A percentile compares a stretch with the other conserved stretches of the same genome.
Evolutionary conservation across 1,139 yeast species (phyloP).

Genomic region (Pichia sp.): DNA sequence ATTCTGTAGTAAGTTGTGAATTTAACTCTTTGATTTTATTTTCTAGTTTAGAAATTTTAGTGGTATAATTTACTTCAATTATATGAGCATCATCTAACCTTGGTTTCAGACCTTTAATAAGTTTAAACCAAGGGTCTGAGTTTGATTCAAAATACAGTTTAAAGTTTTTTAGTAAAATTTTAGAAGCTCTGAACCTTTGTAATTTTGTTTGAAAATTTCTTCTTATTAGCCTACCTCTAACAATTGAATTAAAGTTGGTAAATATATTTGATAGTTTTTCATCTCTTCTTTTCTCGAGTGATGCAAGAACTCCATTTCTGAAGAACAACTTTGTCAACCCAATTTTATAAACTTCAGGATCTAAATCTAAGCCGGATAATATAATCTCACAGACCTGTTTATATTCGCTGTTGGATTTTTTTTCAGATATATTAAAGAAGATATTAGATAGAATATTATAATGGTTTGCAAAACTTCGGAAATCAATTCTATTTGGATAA

Average conservation of each 20-base stretch:
- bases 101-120: conserved; percentile 71
- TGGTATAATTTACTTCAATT: conserved; percentile 33
- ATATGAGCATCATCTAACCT: conserved; percentile 46
- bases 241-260: conserved; percentile 58
- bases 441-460: conserved; percentile 53
- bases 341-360: conserved; percentile 62
- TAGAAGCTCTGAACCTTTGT: conserved; percentile 63
- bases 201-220: conserved; percentile 44
- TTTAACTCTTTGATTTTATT: conserved; percentile 25
- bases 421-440: conserved; percentile 1
- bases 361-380: conserved; percentile 54
- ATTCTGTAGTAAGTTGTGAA: not conserved
- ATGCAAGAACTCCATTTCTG: conserved; percentile 90
- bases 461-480: conserved; percentile 70
- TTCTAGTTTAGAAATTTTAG: conserved; percentile 54
- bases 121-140: conserved; percentile 74
- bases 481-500: conserved; percentile 85
- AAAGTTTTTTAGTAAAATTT: conserved; percentile 60
- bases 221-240: conserved; percentile 62
- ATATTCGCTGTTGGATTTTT: conserved; percentile 37
- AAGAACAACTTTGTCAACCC: conserved; percentile 87
- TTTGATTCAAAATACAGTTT: conserved; percentile 45
- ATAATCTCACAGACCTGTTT: conserved; percentile 67
- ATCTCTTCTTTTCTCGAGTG: conserved; percentile 75
- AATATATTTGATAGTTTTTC: conserved; percentile 50